These are phyloP conservation scores for Botryosphaeria dothidea DNA, from an alignment of 2,329 filamentous ascomycete genomes.

Conservation along the genomic window DNA sequence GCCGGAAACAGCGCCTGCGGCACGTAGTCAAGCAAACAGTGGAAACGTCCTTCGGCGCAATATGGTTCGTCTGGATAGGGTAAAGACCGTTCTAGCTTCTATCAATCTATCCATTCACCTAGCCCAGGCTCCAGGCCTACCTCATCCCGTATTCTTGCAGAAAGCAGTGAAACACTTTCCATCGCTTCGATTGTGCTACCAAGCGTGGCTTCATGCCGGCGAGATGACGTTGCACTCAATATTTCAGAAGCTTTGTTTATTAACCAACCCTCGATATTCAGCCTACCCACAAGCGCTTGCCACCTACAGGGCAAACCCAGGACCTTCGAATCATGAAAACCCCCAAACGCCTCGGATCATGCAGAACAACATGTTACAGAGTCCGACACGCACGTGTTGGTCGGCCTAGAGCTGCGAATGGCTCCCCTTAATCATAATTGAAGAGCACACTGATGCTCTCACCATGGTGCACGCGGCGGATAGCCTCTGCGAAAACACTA, in stretches of 20 bases:
- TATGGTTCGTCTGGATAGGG: too few relatives aligned
- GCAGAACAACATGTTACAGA: conserved; percentile 19
- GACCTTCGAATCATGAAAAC: neutral
- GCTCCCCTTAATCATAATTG: conserved; percentile 65
- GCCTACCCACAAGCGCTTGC: neutral
- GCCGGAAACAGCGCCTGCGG: too few relatives aligned
- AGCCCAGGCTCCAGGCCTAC: neutral
- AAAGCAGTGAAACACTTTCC: neutral
- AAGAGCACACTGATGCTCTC: conserved; percentile 97
- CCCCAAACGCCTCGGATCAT: conserved; percentile 19
- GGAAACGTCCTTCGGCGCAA: too few relatives aligned
- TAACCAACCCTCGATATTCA: neutral
- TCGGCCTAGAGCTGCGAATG: neutral
- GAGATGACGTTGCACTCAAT: neutral
- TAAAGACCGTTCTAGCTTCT: neutral
- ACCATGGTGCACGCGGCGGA: conserved; percentile 93
- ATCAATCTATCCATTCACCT: neutral
- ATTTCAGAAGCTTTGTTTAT: neutral
- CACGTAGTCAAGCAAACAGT: too few relatives aligned
- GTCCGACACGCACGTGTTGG: neutral
- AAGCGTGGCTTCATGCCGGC: neutral
- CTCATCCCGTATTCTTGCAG: neutral
- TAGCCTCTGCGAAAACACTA: conserved; percentile 89
- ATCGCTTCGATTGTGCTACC: neutral
- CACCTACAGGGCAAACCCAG: neutral